Evolutionary conservation across 1,284 basidiomycete genomes (phyloP).

Genomic region (Microbotryomycetes sp.): DNA sequence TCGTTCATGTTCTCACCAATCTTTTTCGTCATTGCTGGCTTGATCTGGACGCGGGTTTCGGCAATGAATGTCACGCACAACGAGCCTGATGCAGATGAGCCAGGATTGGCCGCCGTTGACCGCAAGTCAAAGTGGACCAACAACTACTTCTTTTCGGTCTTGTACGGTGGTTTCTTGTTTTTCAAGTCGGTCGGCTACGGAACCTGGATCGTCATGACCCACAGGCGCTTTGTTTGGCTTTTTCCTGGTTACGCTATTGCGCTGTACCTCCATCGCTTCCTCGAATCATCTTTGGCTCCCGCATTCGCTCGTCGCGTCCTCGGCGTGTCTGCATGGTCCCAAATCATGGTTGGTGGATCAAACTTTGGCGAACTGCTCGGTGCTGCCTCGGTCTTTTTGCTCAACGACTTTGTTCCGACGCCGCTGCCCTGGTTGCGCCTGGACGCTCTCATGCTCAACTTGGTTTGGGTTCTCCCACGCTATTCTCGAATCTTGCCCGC

Average conservation of each 20-base stretch:
- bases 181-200: constrained; percentile 40
- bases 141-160: constrained; percentile 31
- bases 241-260: constrained; percentile 39
- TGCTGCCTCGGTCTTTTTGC: constrained; percentile 39
- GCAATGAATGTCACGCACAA: constrained; percentile 13
- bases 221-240: constrained; percentile 41
- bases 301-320: constrained; percentile 40
- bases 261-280: constrained; percentile 42
- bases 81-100: constrained; percentile 4
- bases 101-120: constrained; percentile 11
- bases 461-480: constrained; percentile 41
- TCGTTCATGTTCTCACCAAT: constrained; percentile 34
- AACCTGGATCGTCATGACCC: constrained; percentile 35
- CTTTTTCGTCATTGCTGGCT: constrained; percentile 31
- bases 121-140: constrained; percentile 9
- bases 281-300: constrained; percentile 42
- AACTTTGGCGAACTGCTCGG: constrained; percentile 40
- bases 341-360: constrained; percentile 38
- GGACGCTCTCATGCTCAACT: constrained; percentile 38
- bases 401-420: constrained; percentile 37
- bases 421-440: constrained; percentile 41
- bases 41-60: constrained; percentile 35
- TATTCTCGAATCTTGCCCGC: constrained; percentile 29
- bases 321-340: constrained; percentile 39
- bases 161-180: constrained; percentile 32